Conservation (phyloP, 163 green algal genomes). For the Volvox carteri region DNA sequence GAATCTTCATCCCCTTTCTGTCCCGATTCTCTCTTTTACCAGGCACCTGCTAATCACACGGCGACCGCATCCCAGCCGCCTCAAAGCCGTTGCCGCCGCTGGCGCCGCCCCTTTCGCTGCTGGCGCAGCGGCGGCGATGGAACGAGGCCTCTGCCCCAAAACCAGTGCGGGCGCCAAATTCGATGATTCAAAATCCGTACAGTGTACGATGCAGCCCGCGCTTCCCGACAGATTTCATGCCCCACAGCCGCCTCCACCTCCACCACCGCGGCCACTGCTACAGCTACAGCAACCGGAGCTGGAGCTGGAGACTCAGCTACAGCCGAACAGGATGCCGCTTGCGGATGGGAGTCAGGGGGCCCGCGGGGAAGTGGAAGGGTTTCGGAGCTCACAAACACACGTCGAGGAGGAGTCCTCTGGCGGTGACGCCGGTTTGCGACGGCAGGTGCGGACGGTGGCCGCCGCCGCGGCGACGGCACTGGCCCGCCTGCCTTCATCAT, state of each 20-base stretch:
- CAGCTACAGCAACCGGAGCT: not conserved
- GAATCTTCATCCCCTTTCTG: no score
- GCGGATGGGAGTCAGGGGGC: not conserved
- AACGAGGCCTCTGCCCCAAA: no score
- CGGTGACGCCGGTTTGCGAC: not conserved
- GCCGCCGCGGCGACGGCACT: not conserved
- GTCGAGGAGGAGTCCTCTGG: no score
- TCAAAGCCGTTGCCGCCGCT: not conserved
- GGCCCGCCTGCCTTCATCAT: not conserved
- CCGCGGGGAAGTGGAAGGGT: no score
- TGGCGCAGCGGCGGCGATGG: not conserved
- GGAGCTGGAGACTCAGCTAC: not conserved
- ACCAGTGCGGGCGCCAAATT: no score
- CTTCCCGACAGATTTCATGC: no score
- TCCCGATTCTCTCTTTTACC: not conserved
- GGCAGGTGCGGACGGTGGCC: not conserved
- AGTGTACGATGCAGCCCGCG: not conserved
- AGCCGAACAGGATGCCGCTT: no score
- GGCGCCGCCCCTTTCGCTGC: not conserved
- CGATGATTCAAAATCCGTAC: not conserved
- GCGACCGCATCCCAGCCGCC: not conserved
- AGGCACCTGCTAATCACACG: conserved; percentile 36
- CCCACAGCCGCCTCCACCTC: not conserved
- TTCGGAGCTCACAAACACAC: no score
- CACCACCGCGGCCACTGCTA: not conserved